Evolutionary conservation across 192 early-diverging fungal genomes (phyloP).

Genomic region (Oehlia diaphana): DNA sequence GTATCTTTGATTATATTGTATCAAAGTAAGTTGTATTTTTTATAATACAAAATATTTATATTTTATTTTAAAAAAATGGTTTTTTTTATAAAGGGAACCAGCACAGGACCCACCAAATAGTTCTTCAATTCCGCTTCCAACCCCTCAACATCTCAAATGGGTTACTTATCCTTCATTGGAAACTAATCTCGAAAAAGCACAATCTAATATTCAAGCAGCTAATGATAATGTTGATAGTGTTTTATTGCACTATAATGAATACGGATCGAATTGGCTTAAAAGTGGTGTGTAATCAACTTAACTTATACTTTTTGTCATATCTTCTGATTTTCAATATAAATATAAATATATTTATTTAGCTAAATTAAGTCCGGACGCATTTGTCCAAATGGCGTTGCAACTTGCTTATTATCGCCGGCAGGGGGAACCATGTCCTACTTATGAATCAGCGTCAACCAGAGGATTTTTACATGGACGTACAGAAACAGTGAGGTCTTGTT

Average conservation of each 20-base stretch:
- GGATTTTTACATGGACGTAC: conserved; percentile 83
- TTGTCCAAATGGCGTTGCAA: conserved; percentile 88
- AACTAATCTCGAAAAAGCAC: conserved; percentile 61
- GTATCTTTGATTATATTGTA: conserved; percentile 73
- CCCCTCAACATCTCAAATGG: conserved; percentile 75
- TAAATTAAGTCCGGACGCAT: conserved; percentile 86
- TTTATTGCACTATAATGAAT: conserved; percentile 68
- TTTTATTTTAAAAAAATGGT: too few species aligned
- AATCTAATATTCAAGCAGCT: conserved; percentile 57
- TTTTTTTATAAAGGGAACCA: conserved; percentile 44
- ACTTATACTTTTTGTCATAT: neutral
- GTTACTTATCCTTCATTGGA: conserved; percentile 53
- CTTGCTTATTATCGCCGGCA: conserved; percentile 78
- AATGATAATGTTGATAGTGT: conserved; percentile 74
- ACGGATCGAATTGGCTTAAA: conserved; percentile 88
- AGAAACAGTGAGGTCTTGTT: conserved; percentile 86
- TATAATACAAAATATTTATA: neutral
- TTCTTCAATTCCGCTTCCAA: conserved; percentile 36
- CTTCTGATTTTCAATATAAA: neutral
- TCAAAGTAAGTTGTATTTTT: conserved; percentile 51
- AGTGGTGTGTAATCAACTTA: conserved; percentile 36
- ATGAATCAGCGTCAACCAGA: conserved; percentile 76
- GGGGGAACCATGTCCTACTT: conserved; percentile 67
- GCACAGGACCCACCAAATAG: conserved; percentile 47
- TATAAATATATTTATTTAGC: conserved; percentile 30